Evolutionary conservation across 2,329 filamentous ascomycete species (phyloP), one percentile per base, ranked within the genome.

Genomic region (Stagonosporopsis chrysanthemi): DNA sequence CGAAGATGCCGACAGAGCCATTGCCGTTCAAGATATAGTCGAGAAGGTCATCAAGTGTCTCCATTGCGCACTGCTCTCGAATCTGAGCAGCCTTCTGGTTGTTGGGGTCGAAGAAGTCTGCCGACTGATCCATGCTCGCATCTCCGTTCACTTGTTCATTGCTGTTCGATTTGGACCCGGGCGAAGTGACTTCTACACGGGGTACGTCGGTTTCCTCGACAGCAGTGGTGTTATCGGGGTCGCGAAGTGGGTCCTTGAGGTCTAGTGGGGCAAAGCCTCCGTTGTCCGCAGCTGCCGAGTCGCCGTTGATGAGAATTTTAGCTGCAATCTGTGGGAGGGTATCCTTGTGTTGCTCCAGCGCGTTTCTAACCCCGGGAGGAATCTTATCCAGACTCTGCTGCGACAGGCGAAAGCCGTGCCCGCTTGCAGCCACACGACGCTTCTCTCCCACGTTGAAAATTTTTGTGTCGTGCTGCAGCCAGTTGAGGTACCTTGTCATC

Each of bases 381-480:
- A 69, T 58, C 15, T 61, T 62, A 47, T 74, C 71, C 38, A 71
- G 60, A 58, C 64, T 73, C 9, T 66, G 61, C 19, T 73, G 73
- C 26, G 74, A 74, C 35, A 75, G 58, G 39, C 71, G 72, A n/a
- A 79, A 79, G 41, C 78, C 79, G 47, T 68, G 68, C 14, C 89
- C 80, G 26, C 83, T 90, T 40, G 90, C 90, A 17, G 89, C 91
- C 47, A 93, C 86, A 67, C 95, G 89, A 68, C 95, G 86, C 71
- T 92, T 86, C 77, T 97, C 94, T 59, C 95, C 95, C 35, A 99
- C 95, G 70, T 99, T 99, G 86, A 99, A 99, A 67, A 99, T 97
- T 65, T 85, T 86, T 12, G 93, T 95, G 71, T 97, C 91, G 78
- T 99, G 94, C 73, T 99, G 95, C 71, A 97, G 88, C 95, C 95